Conservation (phyloP, 768 basidiomycete genomes). For the Sporobolomyces pararoseus region DNA sequence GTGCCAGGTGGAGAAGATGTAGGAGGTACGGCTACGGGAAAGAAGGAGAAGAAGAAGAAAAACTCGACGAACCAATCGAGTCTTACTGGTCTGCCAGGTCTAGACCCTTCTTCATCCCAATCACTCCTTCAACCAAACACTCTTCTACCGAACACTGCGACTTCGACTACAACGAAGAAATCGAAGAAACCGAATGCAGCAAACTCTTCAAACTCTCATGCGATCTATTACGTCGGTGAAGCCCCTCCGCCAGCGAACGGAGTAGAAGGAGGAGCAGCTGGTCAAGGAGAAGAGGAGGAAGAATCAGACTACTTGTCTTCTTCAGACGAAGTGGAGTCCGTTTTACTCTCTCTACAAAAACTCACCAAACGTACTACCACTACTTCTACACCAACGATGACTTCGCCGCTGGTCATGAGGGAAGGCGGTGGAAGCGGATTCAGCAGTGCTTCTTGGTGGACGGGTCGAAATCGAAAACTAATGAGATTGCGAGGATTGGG, state of each 20-base stretch:
- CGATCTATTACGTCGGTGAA: slow-evolving; percentile 58
- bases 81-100: too few relatives aligned
- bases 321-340: slow-evolving; percentile 74
- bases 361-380: neutral
- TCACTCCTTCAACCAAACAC: neutral
- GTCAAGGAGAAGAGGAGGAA: slow-evolving; percentile 56
- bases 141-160: neutral
- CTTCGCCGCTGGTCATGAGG: slow-evolving; percentile 57
- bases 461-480: slow-evolving; percentile 65
- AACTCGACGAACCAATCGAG: slow-evolving; percentile 42
- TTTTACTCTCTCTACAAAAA: slow-evolving; percentile 55
- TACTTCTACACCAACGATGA: too few relatives aligned
- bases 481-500: slow-evolving; percentile 52
- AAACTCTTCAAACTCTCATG: slow-evolving; percentile 9
- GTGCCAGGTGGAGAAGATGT: neutral
- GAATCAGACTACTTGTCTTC: slow-evolving; percentile 56
- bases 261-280: slow-evolving; percentile 50
- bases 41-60: slow-evolving; percentile 65
- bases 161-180: neutral
- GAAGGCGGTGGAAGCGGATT: slow-evolving; percentile 66
- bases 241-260: neutral
- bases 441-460: slow-evolving; percentile 70
- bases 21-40: neutral
- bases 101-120: neutral
- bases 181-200: slow-evolving; percentile 5